These are phyloP conservation scores for Dictyostelium firmibasis DNA, from an alignment of 78 protist genomes.

Conservation along the genomic window DNA sequence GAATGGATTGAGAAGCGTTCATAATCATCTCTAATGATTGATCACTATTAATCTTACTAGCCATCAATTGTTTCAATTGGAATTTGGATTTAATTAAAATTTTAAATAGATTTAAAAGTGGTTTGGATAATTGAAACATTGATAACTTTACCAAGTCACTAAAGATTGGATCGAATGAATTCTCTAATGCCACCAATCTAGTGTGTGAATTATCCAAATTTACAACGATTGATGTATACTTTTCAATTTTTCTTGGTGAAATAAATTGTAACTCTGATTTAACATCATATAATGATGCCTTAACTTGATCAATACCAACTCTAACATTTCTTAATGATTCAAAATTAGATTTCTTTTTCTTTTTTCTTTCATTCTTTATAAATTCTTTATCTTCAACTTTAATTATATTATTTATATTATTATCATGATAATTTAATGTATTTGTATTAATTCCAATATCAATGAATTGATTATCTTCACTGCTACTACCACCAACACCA, in stretches of 20 bases:
- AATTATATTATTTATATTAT: neutral
- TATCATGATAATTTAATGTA: neutral
- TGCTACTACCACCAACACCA: too few species aligned
- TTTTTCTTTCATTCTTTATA: neutral
- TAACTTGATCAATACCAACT: neutral
- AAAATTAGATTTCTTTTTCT: neutral
- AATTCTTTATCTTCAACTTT: neutral
- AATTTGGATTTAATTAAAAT: neutral
- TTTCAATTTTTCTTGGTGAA: neutral
- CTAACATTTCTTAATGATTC: conserved; percentile 1
- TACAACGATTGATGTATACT: neutral
- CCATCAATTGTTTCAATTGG: neutral
- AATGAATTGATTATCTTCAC: neutral
- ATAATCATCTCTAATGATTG: neutral
- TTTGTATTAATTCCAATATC: neutral
- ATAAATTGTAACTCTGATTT: conserved; percentile 15
- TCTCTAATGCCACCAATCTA: conserved; percentile 46
- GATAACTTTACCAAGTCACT: conserved; percentile 2
- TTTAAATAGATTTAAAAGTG: neutral
- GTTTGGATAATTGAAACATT: neutral
- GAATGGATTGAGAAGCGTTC: neutral
- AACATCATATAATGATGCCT: conserved; percentile 18
- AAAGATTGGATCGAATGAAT: conserved; percentile 13
- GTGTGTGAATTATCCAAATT: conserved; percentile 15
- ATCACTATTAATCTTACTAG: neutral